These are phyloP conservation scores for Camellia japonica DNA, from an alignment of 148 eudicot species.

Conservation along the genomic window DNA sequence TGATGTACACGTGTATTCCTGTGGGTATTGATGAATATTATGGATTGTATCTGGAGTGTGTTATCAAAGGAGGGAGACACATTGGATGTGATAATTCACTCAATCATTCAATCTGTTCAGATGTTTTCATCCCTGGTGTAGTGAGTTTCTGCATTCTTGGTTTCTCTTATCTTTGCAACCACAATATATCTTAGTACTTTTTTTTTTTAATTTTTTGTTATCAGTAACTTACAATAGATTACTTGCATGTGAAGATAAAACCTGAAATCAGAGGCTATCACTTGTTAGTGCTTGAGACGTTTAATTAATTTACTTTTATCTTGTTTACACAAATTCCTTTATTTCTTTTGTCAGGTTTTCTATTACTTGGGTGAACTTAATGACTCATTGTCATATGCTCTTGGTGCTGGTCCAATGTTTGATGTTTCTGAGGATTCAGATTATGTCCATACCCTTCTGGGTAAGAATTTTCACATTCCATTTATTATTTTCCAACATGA, in stretches of 20 bases:
- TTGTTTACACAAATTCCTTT: neutral
- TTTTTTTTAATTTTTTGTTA: too few species aligned
- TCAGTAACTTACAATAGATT: neutral
- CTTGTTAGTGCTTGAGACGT: too few species aligned
- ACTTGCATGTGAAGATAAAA: neutral
- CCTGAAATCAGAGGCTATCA: too few species aligned
- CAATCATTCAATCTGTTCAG: neutral
- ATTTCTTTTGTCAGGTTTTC: slow-evolving; percentile 54
- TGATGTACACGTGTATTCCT: too few species aligned
- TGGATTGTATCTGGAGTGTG: neutral
- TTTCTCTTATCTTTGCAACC: too few species aligned
- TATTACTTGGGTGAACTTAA: slow-evolving; percentile 80
- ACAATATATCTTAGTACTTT: too few species aligned
- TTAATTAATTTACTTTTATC: neutral
- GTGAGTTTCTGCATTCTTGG: too few species aligned
- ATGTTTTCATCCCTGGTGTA: too few species aligned
- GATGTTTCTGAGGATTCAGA: slow-evolving; percentile 98
- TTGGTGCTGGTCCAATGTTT: slow-evolving; percentile 88
- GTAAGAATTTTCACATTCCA: slow-evolving; percentile 30
- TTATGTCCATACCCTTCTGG: slow-evolving; percentile 89
- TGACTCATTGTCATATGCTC: slow-evolving; percentile 90
- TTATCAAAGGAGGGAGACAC: neutral
- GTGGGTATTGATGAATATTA: too few species aligned
- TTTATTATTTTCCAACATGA: neutral
- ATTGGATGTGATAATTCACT: neutral